Conservation (phyloP, 441 rosid species). For the Capsella rubella region DNA sequence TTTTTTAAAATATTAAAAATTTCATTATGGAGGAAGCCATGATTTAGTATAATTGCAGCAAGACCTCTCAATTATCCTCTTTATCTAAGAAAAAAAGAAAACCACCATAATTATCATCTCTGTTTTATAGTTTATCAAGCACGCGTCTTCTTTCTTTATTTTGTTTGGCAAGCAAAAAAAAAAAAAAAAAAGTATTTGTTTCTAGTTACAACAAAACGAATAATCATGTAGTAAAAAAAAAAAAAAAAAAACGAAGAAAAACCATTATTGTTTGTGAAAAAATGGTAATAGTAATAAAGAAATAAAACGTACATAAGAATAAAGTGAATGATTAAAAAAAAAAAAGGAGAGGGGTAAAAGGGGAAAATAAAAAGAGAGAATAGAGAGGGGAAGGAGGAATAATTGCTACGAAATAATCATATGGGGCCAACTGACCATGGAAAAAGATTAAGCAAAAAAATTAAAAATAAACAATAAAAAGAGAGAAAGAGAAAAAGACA, state of each 20-base stretch:
- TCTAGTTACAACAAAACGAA: not conserved
- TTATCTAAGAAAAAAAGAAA: not conserved
- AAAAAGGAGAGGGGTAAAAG: conserved; percentile 13
- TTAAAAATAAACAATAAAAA: not conserved
- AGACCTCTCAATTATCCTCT: not conserved
- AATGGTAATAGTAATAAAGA: not conserved
- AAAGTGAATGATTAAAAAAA: conserved; percentile 13
- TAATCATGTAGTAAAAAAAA: too few relatives aligned
- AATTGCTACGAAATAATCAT: conserved; percentile 43
- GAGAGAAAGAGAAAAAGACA: conserved; percentile 43
- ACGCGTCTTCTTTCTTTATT: not conserved
- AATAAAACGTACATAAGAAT: conserved; percentile 31
- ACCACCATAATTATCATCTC: not conserved
- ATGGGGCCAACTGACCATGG: conserved; percentile 44
- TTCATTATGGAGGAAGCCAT: not conserved
- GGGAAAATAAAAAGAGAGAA: not conserved
- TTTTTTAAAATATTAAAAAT: not conserved
- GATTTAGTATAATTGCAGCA: conserved; percentile 1
- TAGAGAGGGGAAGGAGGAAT: not conserved
- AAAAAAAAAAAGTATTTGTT: too few relatives aligned
- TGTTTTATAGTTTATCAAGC: not conserved
- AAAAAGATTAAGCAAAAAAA: conserved; percentile 45
- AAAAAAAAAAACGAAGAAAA: too few relatives aligned
- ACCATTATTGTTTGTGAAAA: too few relatives aligned
- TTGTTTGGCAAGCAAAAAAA: not conserved